A percentile compares a stretch with the other conserved stretches of the same genome.
Evolutionary conservation across 1,284 basidiomycete genomes (phyloP).

Genomic region (Ceratobasidium papillatum): DNA sequence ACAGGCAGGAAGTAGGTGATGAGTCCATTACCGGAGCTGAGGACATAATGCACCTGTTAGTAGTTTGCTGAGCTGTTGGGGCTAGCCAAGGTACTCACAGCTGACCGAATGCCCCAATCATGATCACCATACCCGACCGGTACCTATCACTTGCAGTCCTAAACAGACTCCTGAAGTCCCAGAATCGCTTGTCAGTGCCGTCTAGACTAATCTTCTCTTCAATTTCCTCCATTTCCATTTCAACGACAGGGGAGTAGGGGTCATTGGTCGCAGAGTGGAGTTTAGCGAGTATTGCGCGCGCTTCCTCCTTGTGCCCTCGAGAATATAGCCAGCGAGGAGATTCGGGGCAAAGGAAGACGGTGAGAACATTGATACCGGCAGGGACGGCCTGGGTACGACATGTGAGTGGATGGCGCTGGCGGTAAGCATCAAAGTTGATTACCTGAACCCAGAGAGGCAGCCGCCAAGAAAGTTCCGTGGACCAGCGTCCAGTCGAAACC

Average conservation of each 20-base stretch:
- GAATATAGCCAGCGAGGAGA: constrained; percentile 66
- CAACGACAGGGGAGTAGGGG: constrained; percentile 59
- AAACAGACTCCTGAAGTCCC: constrained; percentile 65
- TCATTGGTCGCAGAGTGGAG: constrained; percentile 61
- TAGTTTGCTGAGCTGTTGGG: constrained; percentile 48
- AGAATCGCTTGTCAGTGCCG: constrained; percentile 55
- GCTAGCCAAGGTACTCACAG: constrained; percentile 49
- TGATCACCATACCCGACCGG: constrained; percentile 60
- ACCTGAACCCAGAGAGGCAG: constrained; percentile 62
- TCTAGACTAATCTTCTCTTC: constrained; percentile 60
- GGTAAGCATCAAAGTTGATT: background rate
- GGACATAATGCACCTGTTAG: background rate
- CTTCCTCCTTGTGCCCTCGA: constrained; percentile 55
- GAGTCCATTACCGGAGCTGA: constrained; percentile 34
- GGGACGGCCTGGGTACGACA: constrained; percentile 54
- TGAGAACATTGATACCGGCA: constrained; percentile 58
- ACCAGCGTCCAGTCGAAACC: constrained; percentile 60
- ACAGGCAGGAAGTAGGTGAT: constrained; percentile 62
- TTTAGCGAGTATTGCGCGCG: constrained; percentile 57
- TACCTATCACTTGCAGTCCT: constrained; percentile 56
- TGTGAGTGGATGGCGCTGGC: background rate
- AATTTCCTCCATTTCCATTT: constrained; percentile 63
- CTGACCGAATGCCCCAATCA: constrained; percentile 61
- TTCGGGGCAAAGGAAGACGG: constrained; percentile 60
- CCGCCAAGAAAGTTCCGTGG: constrained; percentile 59